Base-by-base conservation (phyloP, 352 stramenopile species). In the Thalassiosira hispida region DNA sequence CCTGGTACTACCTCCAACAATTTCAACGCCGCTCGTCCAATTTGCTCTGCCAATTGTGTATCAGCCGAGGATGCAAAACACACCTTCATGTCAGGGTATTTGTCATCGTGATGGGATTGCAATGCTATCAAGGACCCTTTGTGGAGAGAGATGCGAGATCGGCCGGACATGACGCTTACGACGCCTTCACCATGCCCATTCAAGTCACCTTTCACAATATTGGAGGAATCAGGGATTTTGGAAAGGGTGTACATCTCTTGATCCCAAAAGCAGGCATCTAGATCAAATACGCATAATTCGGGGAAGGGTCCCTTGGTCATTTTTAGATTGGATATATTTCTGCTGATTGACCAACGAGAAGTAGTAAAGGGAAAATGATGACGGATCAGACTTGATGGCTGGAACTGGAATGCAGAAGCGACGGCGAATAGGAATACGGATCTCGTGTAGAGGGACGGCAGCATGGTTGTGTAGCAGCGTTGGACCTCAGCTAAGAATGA, bases 281-380 rank as follows among this genome's bases (percentile, higher is more conserved):
- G 75, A 75, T 96, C 92, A 72, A 95, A 95, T 0, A 96, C 92
- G 31, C 91, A 79, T 5, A 96, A 69, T 79, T 95, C 87, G 0
- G 92, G 92, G 63, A 80, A 74, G 0, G 62, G 72, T 7, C 38
- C 61, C 5, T 56, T 44, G 4, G 46, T 70, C 9, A 55, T 70
- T 1, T 1, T 38, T 14, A 70, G 60, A 68, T 23, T 18, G 29
- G 33, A 27, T 12, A 35, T 1, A 7, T 25, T 63, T 22, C n/a
- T 12, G 27, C 4, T 55, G 40, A 59, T 23, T 35, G 20, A 20
- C 0, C 25, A 6, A 25, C 35, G 38, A 20, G 35, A 29, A 12
- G 20, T 27, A 31, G 40, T 40, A 31, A 14, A 22, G 18, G n/a
- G 3, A 53, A 55, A 35, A 1, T 18, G 42, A 38, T 42, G 61